Base-by-base conservation (phyloP, 1,284 basidiomycete species). In the Rhodofomes roseus region DNA sequence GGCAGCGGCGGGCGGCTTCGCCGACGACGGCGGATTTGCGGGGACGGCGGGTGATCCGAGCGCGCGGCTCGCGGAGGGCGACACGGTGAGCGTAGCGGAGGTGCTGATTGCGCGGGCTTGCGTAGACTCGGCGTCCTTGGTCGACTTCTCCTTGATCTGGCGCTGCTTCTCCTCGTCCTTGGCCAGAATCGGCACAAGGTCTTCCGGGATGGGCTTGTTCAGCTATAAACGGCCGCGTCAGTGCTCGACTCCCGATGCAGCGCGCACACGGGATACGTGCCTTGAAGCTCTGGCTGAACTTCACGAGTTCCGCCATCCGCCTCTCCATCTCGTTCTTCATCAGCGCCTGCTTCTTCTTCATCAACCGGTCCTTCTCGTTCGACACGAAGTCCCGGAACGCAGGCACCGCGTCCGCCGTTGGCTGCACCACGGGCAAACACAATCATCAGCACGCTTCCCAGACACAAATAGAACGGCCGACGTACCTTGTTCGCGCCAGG, bases 211-310 rank as follows among this genome's bases (percentile, higher is more conserved):
- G 8, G 95, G 93, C 70, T 95, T 90, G 71, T 95, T 96, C 56
- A 97, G 86, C 92, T 93, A 39, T 18, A 63, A 23, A 31, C n/a
- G 7, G 23, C 55, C 18, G 55, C 31, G 9, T 31, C 16, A 48
- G 16, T 2, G 16, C 16, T 36, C 7, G 34, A 36, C 34, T 36
- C 12, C 23, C 23, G 23, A 8, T 11, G 31, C 11, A 34, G 31
- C 31, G 31, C 31, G 31, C 5, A 34, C 31, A 34, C 23, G 11
- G 40, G 36, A 36, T 27, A 50, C 27, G 25, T 37, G 57, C 52
- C 85, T 96, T 97, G 86, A 99, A 99, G 64, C 77, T 90, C 72
- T 92, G 84, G 66, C 93, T 93, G 78, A 98, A 99, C 74, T 91
- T 91, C 71, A 95, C 85, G 54, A 98, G 79, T 55, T 98, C 96